Conservation (phyloP, 805 yeast genomes). For the Yarrowia sp. region DNA sequence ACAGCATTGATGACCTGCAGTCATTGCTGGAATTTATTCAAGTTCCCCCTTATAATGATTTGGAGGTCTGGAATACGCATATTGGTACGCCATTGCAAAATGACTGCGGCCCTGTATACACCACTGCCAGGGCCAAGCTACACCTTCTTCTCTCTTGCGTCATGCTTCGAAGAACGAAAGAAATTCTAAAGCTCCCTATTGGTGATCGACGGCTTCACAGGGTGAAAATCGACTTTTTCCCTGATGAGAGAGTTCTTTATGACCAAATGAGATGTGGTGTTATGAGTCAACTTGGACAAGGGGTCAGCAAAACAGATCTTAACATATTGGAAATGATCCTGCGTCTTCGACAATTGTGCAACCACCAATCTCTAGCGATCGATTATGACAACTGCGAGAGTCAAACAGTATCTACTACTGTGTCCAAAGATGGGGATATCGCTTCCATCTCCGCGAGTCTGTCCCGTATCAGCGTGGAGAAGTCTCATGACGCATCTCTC, state of each 20-base stretch:
- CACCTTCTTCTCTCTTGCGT: neutral
- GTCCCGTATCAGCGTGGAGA: neutral
- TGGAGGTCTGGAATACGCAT: neutral
- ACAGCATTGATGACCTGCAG: neutral
- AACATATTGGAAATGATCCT: neutral
- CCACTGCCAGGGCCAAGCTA: conserved; percentile 1
- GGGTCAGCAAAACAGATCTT: neutral
- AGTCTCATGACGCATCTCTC: neutral
- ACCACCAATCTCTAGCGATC: neutral
- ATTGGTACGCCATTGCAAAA: neutral
- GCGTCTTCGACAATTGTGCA: conserved; percentile 5
- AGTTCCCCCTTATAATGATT: neutral
- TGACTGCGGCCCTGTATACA: too few relatives aligned
- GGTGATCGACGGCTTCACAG: neutral
- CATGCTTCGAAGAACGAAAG: neutral
- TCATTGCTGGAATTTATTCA: neutral
- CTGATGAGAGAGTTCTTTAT: neutral
- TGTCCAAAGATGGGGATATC: neutral
- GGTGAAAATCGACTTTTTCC: neutral
- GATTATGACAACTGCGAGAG: neutral
- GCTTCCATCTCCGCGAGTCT: neutral
- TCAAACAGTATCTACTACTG: too few relatives aligned
- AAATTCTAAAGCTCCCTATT: neutral
- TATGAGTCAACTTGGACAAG: neutral
- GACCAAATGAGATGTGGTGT: neutral